These are phyloP conservation scores for Stylonectria norvegica DNA, from an alignment of 2,329 filamentous ascomycete genomes.

Conservation along the genomic window DNA sequence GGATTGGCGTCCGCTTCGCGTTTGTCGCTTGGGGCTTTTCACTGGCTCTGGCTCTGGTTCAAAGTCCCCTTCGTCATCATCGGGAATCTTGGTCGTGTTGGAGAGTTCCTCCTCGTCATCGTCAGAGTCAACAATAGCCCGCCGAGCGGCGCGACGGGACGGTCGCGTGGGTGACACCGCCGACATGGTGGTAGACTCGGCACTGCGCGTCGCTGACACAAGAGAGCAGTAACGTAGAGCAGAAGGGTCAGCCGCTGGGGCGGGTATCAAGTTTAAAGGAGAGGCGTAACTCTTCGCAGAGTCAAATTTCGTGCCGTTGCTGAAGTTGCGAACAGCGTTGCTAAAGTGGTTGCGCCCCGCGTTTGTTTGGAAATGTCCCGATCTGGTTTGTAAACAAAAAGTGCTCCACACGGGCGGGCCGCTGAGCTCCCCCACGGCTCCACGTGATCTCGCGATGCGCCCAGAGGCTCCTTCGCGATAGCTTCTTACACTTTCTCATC, in stretches of 20 bases:
- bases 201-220: conserved; percentile 4
- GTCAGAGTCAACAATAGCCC: conserved; percentile 72
- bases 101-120: conserved; percentile 69
- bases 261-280: not conserved
- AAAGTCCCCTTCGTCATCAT: conserved; percentile 73
- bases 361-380: conserved; percentile 40
- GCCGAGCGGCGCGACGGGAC: conserved; percentile 52
- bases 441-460: conserved; percentile 25
- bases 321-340: conserved; percentile 11
- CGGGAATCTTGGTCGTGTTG: conserved; percentile 50
- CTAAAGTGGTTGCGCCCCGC: conserved; percentile 30
- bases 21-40: conserved; percentile 53
- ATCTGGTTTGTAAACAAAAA: conserved; percentile 42
- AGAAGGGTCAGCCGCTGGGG: not conserved
- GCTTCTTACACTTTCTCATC: no score
- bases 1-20: conserved; percentile 38
- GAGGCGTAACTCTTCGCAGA: conserved; percentile 6
- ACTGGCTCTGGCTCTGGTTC: conserved; percentile 72
- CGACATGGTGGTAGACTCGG: conserved; percentile 27
- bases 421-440: conserved; percentile 1
- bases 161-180: conserved; percentile 34
- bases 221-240: conserved; percentile 1
- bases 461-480: conserved; percentile 23
- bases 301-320: conserved; percentile 8
- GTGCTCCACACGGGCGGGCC: not conserved